Conservation (phyloP, 1,284 basidiomycete species). For the Leccinum griseonigrum region DNA sequence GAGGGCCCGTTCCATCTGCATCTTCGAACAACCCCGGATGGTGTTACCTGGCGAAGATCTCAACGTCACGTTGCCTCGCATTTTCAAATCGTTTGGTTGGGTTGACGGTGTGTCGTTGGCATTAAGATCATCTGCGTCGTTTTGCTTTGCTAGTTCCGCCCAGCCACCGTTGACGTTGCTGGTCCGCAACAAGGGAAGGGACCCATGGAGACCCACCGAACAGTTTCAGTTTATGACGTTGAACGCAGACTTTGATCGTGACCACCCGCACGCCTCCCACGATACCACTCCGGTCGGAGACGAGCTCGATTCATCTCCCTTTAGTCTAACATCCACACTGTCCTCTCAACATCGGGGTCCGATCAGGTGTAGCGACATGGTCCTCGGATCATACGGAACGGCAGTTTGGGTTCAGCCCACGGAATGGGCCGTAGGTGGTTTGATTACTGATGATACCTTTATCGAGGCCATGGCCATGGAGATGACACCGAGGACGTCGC, state of each 20-base stretch:
- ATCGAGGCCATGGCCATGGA: conserved; percentile 17
- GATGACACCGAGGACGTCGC: conserved; percentile 19
- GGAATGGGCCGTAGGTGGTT: conserved; percentile 37
- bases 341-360: conserved; percentile 40
- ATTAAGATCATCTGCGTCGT: conserved; percentile 18
- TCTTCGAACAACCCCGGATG: conserved; percentile 47
- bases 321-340: conserved; percentile 34
- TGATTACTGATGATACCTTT: conserved; percentile 27
- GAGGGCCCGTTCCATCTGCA: conserved; percentile 52
- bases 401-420: conserved; percentile 59
- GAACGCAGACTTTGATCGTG: conserved; percentile 9
- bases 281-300: conserved; percentile 11
- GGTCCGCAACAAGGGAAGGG: conserved; percentile 51
- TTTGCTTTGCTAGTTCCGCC: background rate
- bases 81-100: conserved; percentile 58
- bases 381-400: conserved; percentile 51
- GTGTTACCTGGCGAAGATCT: conserved; percentile 12
- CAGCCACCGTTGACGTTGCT: conserved; percentile 45
- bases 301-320: conserved; percentile 41
- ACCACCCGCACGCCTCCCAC: background rate
- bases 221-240: conserved; percentile 48
- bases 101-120: conserved; percentile 53
- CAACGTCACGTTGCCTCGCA: conserved; percentile 36
- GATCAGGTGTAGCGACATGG: conserved; percentile 49
- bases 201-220: conserved; percentile 53